Percentiles rank a stretch among this genome's conserved stretches.
Conservation (phyloP, 768 basidiomycete species). For the Chiua virens region DNA sequence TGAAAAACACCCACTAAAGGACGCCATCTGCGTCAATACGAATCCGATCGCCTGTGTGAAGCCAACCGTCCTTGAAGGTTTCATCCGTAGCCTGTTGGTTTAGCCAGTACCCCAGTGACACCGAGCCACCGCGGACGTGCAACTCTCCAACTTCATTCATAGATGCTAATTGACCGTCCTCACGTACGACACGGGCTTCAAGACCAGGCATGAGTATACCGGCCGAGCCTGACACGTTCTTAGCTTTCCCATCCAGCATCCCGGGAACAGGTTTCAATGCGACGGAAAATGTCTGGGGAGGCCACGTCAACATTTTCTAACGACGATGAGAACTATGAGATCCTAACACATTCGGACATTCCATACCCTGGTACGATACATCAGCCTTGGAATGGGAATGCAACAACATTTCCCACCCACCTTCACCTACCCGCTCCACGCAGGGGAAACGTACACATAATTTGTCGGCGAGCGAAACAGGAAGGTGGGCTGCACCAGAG, state of each 20-base stretch:
- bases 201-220: slow-evolving; percentile 65
- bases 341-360: slow-evolving; percentile 63
- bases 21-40: slow-evolving; percentile 57
- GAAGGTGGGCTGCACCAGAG: slow-evolving; percentile 68
- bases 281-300: slow-evolving; percentile 53
- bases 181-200: slow-evolving; percentile 58
- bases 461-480: slow-evolving; percentile 50
- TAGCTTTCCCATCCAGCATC: slow-evolving; percentile 43
- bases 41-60: slow-evolving; percentile 73
- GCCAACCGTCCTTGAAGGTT: slow-evolving; percentile 71
- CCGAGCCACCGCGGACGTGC: slow-evolving; percentile 52
- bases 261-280: slow-evolving; percentile 46
- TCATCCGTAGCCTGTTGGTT: slow-evolving; percentile 64
- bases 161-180: slow-evolving; percentile 55
- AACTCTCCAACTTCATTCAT: slow-evolving; percentile 66
- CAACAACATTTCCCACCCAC: slow-evolving; percentile 30
- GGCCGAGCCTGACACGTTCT: slow-evolving; percentile 41
- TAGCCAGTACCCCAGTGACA: slow-evolving; percentile 71
- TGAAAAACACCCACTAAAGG: slow-evolving; percentile 55
- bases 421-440: slow-evolving; percentile 42
- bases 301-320: not conserved
- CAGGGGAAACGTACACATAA: slow-evolving; percentile 38
- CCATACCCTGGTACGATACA: slow-evolving; percentile 55
- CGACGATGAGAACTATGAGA: not conserved
- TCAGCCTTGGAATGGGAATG: not conserved